Percentiles rank a stretch among this genome's conserved stretches.
These are phyloP conservation scores for Massarina eburnea DNA, from an alignment of 2,329 filamentous ascomycete genomes.

Conservation along the genomic window DNA sequence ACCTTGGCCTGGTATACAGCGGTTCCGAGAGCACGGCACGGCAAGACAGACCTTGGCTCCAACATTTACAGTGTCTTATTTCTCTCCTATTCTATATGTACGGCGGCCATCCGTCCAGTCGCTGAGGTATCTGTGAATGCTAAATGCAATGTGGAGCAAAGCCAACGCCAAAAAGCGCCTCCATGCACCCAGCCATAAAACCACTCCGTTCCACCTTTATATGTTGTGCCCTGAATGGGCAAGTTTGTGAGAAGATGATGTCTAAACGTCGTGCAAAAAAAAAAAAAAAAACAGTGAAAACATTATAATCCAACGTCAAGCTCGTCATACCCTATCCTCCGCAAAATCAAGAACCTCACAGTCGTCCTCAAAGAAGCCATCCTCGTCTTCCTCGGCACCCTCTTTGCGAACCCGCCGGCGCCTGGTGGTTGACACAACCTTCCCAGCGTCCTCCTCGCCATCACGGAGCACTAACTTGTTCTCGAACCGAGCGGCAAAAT, in stretches of 20 bases:
- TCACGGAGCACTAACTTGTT: constrained; percentile 53
- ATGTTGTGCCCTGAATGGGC: neutral
- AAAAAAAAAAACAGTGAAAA: neutral
- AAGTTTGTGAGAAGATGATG: constrained; percentile 4
- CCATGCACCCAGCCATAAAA: neutral
- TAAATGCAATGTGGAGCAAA: constrained; percentile 2
- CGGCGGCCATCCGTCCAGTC: neutral
- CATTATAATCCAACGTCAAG: constrained; percentile 3
- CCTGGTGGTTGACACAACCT: constrained; percentile 81
- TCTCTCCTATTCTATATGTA: neutral
- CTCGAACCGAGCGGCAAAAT: constrained; percentile 43
- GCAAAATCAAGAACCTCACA: constrained; percentile 91
- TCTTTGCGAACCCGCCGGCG: constrained; percentile 59
- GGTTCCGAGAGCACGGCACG: too few species aligned
- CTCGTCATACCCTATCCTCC: constrained; percentile 55
- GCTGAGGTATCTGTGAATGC: neutral
- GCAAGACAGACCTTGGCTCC: neutral
- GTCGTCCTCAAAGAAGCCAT: constrained; percentile 85
- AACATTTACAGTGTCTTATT: neutral
- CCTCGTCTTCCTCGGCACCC: constrained; percentile 62
- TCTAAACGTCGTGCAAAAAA: neutral
- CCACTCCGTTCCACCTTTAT: neutral
- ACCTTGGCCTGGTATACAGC: neutral
- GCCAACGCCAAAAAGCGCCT: neutral
- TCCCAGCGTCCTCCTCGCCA: constrained; percentile 64